Percentiles rank a stretch among this genome's conserved stretches.
Conservation (phyloP, 108 stramenopile species). For the Epithemia pelagica region DNA sequence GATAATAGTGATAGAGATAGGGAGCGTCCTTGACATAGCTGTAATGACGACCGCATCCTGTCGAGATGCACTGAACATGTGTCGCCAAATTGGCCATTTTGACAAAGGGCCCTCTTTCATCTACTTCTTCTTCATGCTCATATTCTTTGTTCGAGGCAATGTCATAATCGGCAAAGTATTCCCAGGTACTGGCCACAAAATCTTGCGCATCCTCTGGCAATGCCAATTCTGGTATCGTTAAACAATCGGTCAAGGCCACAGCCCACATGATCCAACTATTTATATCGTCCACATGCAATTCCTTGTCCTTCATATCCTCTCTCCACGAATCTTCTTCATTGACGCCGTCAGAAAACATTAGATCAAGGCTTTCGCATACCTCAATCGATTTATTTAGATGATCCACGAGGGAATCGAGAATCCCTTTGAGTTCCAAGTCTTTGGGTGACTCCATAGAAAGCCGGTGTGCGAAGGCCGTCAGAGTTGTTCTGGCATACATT, state of each 20-base stretch:
- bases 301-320: not conserved
- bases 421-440: conserved; percentile 5
- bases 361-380: not conserved
- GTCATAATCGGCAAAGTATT: conserved; percentile 2
- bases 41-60: conserved; percentile 14
- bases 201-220: conserved; percentile 12
- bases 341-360: not conserved
- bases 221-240: conserved; percentile 8
- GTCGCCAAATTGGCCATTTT: conserved; percentile 7
- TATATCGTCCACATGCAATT: not conserved
- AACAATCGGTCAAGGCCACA: conserved; percentile 7
- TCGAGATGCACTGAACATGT: conserved; percentile 8
- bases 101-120: not conserved
- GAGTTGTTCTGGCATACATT: not conserved
- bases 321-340: not conserved
- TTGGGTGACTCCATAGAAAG: not conserved
- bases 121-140: not conserved
- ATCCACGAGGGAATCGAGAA: not conserved
- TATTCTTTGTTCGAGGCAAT: not conserved
- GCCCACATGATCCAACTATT: conserved; percentile 1
- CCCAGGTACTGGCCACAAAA: conserved; percentile 6
- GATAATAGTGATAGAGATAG: conserved; percentile 11
- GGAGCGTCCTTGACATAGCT: conserved; percentile 6
- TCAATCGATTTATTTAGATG: not conserved
- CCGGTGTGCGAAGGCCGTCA: conserved; percentile 2